Base-by-base conservation (phyloP, 371 early-diverging fungal species). In the Mucor sp. region DNA sequence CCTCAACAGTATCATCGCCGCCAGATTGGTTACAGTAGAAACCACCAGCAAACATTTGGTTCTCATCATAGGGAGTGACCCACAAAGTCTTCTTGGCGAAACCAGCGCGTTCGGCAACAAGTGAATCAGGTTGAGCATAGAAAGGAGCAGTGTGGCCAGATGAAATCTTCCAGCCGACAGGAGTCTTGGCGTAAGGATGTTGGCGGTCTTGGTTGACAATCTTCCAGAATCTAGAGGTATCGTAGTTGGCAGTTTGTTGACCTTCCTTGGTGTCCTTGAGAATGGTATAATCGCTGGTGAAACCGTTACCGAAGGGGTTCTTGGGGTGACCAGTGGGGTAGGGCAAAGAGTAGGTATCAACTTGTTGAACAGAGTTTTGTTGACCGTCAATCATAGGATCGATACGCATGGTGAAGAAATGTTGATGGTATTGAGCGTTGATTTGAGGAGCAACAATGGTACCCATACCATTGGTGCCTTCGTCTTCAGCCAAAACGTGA, bases 341-440 rank as follows among this genome's bases (percentile, higher is more conserved):
- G 14, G 75, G 75, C 25, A 74, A 61, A 23, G 67, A 60, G 11
- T 71, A 65, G n/a, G 74, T 74, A 66, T 83, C 81, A 3, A 74
- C 71, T 63, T 79, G 74, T 32, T 68, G 74, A 55, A 82, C 69
- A 53, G 80, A 75, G 68, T 85, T 83, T 55, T 72, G 74, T 44
- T 59, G 63, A 65, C 85, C 85, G 58, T 85, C 84, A 62, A 83
- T 76, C 81, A 82, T 82, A 33, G 84, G 82, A 60, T 85, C 85
- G 58, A 85, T 76, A 64, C 84, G 80, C 78, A 82, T 80, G 56
- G 81, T 80, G 62, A 85, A 85, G 70, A 85, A 78, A 56, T 85
- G 85, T 64, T 85, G 85, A 58, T 85, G 85, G 66, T 79, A 74
- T 58, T 79, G 82, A 47, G 82, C 85, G 48, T 80, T 82, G 66